phyloP scores from a whole-genome alignment of 257 asterid species.

The Lantana camara region DNA sequence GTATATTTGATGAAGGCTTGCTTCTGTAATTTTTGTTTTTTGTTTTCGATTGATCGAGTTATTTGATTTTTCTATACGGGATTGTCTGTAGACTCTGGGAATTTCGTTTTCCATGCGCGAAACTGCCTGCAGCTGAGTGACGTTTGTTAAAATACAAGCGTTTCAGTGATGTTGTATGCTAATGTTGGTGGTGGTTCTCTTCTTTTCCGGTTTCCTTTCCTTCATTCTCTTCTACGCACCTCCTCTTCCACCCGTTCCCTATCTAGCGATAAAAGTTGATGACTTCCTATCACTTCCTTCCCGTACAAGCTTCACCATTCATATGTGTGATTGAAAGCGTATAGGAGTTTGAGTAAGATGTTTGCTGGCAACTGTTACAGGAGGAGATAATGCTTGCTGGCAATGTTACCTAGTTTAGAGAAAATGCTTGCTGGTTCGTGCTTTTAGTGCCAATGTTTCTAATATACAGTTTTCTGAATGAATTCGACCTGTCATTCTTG shows the following conservation, averaged over 20 bases:
- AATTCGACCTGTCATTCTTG: constrained; percentile 22
- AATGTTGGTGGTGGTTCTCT: not conserved
- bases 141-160: constrained; percentile 14
- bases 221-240: too few relatives aligned
- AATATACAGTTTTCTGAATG: constrained; percentile 11
- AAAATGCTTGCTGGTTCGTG: not conserved
- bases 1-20: not conserved
- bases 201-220: not conserved
- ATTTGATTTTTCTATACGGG: not conserved
- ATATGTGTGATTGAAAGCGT: not conserved
- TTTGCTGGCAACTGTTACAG: too few relatives aligned
- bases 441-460: constrained; percentile 2
- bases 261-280: not conserved
- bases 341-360: not conserved
- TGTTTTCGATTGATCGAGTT: constrained; percentile 10
- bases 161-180: not conserved
- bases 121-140: not conserved
- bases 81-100: not conserved
- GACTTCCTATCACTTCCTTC: not conserved
- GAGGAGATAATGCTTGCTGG: too few relatives aligned
- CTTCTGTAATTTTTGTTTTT: constrained; percentile 9
- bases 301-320: not conserved
- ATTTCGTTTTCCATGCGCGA: constrained; percentile 3
- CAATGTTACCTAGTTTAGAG: not conserved
- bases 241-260: not conserved